Evolutionary conservation across 495 filamentous ascomycete species (phyloP), one percentile per base, ranked within the genome.

Genomic region (Aspergillus bridgeri): DNA sequence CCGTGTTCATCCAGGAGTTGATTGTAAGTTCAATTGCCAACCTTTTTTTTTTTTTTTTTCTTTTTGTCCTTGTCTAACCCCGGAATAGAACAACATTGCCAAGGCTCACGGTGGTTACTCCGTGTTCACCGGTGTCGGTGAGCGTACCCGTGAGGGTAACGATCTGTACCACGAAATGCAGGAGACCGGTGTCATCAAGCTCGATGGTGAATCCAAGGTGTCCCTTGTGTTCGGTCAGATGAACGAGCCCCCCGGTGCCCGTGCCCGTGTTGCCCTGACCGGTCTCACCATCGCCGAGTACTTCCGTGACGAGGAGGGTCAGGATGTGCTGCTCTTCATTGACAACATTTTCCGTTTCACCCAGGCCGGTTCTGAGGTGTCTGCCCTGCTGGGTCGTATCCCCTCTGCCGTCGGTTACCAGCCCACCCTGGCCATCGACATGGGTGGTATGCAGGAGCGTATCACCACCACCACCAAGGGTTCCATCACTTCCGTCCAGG

Each of bases 91-190:
- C 90, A 98, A 98, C 87, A 97, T 98, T 71, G 94, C 94, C 81
- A 98, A 98, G 86, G 94, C 94, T 69, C 94, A 98, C 83, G 95
- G 94, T 94, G 94, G 94, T 93, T 98, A 95, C 89, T 98, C 94
- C 64, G 95, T 98, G 70, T 98, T 98, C 88, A 96, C 90, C 75
- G 94, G 94, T 91, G 94, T 98, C 79, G 94, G 94, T 71, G 94
- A 98, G 89, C 94, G 94, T 83, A 98, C 94, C 71, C 94, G 94
- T 89, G 94, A 98, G 87, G 94, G 94, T 87, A 98, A 98, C 87
- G 94, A 98, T 88, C 81, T 98, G 85, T 98, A 98, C 89, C 95
- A 98, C 83, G 94, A 98, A 89, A 98, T 98, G 94, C 94, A 98
- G 84, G 92, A 98, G 83, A 98, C 94, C 71, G 86, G 87, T 81